Base-by-base conservation (phyloP, 139 green algal genomes). In the Asterochloris erici region DNA sequence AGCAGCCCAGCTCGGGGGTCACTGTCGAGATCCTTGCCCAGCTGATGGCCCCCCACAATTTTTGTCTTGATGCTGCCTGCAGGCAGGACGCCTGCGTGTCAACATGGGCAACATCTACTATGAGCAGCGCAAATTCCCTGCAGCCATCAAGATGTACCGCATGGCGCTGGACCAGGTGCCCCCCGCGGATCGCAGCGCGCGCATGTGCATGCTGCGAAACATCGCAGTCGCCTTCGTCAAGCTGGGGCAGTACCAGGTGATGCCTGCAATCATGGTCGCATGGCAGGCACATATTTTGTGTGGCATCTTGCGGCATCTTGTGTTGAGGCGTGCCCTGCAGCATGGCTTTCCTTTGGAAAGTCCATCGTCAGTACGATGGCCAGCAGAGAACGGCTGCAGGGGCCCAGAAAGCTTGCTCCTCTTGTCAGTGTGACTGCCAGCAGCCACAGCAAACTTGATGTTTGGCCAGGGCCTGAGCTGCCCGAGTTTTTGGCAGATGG, bases 81-180 rank as follows among this genome's bases (percentile, higher is more conserved):
- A 88, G 84, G 84, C 84, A 26, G 76, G 89, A 60, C 87, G 91
- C 66, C 88, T 98, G 79, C 90, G 94, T 17, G 86, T 98, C 54
- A 98, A 98, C 87, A 96, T 98, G 89, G 94, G 94, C 70, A 96
- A 96, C 86, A 90, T 96, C 13, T 91, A 97, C 83, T 96, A 92
- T 84, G 86, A 95, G 82, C 86, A 92, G 87, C 77, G 78, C 13
- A 89, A 93, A 69, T 94, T 89, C 77, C 86, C 88, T 0, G 81
- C 87, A 62, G 91, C 92, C 11, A 93, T 93, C 81, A 94, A 94
- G 85, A 94, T 94, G 90, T 97, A 95, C 85, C 90, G 94, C 84
- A 98, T 98, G 94, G 93, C 94, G 16, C 86, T 97, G 63, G 94
- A 98, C 85, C 88, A 93, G 81, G 84, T 96, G 66, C 89, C 92